These are phyloP conservation scores for Steccherinum ochraceum DNA, from an alignment of 768 basidiomycete species.

Conservation along the genomic window DNA sequence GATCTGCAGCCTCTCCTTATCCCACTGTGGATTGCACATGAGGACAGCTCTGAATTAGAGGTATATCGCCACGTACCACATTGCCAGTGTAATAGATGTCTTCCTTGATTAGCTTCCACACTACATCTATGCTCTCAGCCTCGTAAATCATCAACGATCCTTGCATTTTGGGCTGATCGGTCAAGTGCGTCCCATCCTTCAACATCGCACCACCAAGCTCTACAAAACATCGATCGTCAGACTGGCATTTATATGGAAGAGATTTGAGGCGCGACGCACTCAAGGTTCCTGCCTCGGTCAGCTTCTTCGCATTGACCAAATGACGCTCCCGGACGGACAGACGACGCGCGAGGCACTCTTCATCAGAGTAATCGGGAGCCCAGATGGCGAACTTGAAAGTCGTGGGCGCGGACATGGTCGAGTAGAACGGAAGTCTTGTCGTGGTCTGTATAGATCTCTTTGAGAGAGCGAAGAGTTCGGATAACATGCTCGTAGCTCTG, in stretches of 20 bases:
- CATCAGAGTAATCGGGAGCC: conserved; percentile 60
- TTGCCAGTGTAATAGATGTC: conserved; percentile 9
- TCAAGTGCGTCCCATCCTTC: conserved; percentile 13
- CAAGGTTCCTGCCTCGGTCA: conserved; percentile 38
- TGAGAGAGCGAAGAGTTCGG: too few species aligned
- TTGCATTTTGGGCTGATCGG: conserved; percentile 8
- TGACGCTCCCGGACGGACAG: conserved; percentile 50
- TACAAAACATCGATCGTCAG: conserved; percentile 1
- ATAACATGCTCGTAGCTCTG: too few species aligned
- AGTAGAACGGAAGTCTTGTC: too few species aligned
- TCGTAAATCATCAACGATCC: conserved; percentile 10
- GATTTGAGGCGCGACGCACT: conserved; percentile 32
- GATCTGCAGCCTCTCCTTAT: conserved; percentile 42
- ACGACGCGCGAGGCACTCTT: conserved; percentile 49
- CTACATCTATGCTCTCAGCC: conserved; percentile 10
- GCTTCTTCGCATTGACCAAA: conserved; percentile 36
- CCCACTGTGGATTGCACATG: conserved; percentile 37
- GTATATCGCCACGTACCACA: conserved; percentile 7
- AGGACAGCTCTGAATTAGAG: background rate
- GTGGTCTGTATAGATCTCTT: too few species aligned
- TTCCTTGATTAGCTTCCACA: conserved; percentile 6
- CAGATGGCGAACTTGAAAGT: conserved; percentile 47
- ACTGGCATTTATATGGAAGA: background rate
- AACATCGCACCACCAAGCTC: conserved; percentile 17
- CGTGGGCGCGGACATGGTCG: background rate